These are phyloP conservation scores for Arabis hirsuta DNA, from an alignment of 345 rosid species.

Conservation along the genomic window DNA sequence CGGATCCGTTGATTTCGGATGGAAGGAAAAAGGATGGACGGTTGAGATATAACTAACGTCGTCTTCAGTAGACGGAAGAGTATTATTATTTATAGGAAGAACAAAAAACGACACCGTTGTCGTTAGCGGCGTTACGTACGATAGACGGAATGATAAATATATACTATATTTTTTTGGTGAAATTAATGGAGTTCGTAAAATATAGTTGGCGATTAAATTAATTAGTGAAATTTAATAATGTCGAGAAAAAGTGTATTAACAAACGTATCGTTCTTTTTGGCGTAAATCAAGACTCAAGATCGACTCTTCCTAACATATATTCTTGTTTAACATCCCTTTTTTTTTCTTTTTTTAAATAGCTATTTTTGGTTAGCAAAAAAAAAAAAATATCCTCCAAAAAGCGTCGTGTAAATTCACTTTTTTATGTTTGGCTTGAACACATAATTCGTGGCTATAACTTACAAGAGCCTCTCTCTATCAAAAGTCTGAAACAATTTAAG, in stretches of 20 bases:
- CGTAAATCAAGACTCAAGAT: slow-evolving; percentile 24
- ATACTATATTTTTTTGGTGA: neutral
- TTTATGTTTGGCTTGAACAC: neutral
- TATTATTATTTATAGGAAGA: slow-evolving; percentile 1
- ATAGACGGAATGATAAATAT: slow-evolving; percentile 27
- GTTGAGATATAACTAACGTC: slow-evolving; percentile 22
- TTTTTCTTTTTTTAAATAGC: no score
- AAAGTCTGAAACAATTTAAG: no score
- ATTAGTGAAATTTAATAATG: slow-evolving; percentile 12
- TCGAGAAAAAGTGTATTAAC: slow-evolving; percentile 39
- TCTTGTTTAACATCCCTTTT: neutral
- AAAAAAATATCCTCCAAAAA: no score
- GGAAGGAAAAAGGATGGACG: slow-evolving; percentile 26
- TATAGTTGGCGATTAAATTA: slow-evolving; percentile 5
- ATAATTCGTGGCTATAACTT: no score
- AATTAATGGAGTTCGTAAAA: neutral
- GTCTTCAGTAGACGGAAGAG: slow-evolving; percentile 16
- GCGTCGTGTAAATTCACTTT: no score
- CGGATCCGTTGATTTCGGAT: slow-evolving; percentile 33
- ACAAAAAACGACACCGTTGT: slow-evolving; percentile 42
- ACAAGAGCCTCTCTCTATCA: no score
- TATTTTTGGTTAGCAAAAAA: no score
- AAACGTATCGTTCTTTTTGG: slow-evolving; percentile 34
- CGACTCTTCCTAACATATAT: slow-evolving; percentile 1
- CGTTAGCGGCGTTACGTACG: slow-evolving; percentile 39